Conservation (phyloP, 1,284 basidiomycete genomes). For the Ganoderma boninense region DNA sequence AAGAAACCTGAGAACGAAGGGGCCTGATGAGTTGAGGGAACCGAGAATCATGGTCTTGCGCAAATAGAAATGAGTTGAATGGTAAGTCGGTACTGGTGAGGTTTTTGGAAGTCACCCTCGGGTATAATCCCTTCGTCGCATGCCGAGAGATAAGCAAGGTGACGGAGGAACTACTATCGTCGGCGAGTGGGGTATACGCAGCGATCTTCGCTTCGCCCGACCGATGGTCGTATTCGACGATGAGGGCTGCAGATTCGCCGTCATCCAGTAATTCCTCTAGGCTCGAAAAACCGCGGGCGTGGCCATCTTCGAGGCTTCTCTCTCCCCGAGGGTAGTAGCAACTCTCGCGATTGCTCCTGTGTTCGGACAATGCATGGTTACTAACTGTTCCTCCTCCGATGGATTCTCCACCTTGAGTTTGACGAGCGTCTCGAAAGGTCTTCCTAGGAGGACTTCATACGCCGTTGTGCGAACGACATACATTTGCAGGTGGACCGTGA, state of each 20-base stretch:
- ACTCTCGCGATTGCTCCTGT: slow-evolving; percentile 26
- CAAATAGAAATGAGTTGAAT: too few species aligned
- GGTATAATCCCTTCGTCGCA: not conserved
- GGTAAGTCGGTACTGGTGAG: not conserved
- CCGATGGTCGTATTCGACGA: not conserved
- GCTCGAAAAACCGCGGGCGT: too few species aligned
- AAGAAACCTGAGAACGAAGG: too few species aligned
- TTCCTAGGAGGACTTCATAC: slow-evolving; percentile 44
- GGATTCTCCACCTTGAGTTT: slow-evolving; percentile 34
- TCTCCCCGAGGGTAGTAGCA: slow-evolving; percentile 31
- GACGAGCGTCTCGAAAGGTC: slow-evolving; percentile 45
- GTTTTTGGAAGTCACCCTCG: not conserved
- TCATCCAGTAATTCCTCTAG: not conserved
- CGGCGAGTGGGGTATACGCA: not conserved
- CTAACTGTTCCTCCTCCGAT: slow-evolving; percentile 32
- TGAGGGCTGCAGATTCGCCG: not conserved
- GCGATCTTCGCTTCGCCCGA: not conserved
- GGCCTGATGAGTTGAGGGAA: too few species aligned
- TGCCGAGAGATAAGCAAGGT: not conserved
- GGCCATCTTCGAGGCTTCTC: too few species aligned
- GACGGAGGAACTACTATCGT: not conserved
- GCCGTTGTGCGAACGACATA: slow-evolving; percentile 39
- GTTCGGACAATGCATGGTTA: slow-evolving; percentile 41
- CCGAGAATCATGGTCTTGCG: too few species aligned
- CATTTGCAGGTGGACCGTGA: too few species aligned